Conservation (phyloP, 1,284 basidiomycete species). For the Cutaneotrichosporon spelunceum region DNA sequence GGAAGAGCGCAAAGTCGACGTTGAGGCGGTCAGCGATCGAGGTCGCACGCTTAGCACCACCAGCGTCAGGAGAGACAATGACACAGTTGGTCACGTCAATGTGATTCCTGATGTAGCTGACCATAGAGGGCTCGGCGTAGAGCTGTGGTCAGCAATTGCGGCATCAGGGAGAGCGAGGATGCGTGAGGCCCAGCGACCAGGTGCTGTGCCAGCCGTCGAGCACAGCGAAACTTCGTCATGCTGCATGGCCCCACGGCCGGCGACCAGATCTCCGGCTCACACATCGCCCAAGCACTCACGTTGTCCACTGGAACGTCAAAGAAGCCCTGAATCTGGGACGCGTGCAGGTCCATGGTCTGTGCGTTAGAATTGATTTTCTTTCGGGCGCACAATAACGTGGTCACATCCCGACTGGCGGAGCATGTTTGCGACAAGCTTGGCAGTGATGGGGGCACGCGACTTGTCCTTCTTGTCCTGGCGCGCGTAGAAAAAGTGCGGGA, state of each 20-base stretch:
- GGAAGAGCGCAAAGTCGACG: conserved; percentile 98
- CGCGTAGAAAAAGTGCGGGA: conserved; percentile 91
- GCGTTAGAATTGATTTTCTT: background rate
- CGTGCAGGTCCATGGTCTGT: conserved; percentile 96
- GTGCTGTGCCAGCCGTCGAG: too few relatives aligned
- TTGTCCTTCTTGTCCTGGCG: conserved; percentile 99
- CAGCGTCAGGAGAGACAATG: conserved; percentile 97
- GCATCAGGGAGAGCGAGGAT: background rate
- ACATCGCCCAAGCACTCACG: conserved; percentile 58
- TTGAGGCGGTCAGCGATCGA: conserved; percentile 95
- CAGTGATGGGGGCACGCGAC: conserved; percentile 95
- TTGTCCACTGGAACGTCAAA: conserved; percentile 99
- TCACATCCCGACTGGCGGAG: conserved; percentile 95
- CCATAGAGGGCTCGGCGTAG: conserved; percentile 94
- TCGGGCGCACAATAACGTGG: conserved; percentile 84
- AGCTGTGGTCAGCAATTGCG: conserved; percentile 51
- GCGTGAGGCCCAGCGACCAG: too few relatives aligned
- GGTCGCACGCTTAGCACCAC: conserved; percentile 96
- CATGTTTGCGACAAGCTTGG: conserved; percentile 99
- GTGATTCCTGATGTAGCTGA: conserved; percentile 90
- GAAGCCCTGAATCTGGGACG: conserved; percentile 99
- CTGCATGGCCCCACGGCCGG: too few relatives aligned
- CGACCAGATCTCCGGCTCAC: too few relatives aligned
- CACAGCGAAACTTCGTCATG: too few relatives aligned
- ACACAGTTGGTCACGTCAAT: conserved; percentile 84